These are phyloP conservation scores for Massariosphaeria phaeospora DNA, from an alignment of 495 filamentous ascomycete species.

Conservation along the genomic window DNA sequence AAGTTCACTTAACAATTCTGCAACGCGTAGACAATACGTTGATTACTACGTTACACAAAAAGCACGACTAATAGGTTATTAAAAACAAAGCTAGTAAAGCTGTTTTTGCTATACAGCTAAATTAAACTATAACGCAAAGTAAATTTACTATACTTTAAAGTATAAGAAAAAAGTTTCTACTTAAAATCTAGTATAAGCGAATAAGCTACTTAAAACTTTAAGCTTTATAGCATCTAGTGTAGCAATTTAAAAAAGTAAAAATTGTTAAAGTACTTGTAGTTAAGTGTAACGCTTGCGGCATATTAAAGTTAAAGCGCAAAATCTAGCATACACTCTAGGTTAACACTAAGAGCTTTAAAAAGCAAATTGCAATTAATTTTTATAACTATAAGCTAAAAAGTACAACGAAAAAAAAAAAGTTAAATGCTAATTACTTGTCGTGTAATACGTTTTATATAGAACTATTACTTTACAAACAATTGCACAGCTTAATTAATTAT, in stretches of 20 bases:
- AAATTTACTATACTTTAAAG: neutral
- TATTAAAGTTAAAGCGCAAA: neutral
- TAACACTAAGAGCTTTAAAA: neutral
- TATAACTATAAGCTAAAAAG: neutral
- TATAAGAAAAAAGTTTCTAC: neutral
- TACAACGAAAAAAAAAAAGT: neutral
- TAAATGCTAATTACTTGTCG: neutral
- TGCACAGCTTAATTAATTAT: neutral
- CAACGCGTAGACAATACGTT: neutral
- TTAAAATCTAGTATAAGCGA: neutral
- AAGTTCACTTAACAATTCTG: neutral
- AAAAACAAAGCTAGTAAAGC: neutral
- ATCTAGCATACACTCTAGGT: neutral
- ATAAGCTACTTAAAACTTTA: neutral
- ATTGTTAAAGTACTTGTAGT: neutral
- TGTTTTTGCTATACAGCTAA: neutral
- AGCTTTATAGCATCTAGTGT: neutral
- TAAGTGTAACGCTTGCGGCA: neutral
- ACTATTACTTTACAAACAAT: neutral
- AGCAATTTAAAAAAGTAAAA: neutral
- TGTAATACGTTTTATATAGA: neutral
- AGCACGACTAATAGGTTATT: neutral
- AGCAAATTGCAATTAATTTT: neutral
- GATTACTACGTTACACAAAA: neutral
- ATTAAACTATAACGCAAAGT: neutral